A percentile compares a stretch with the other conserved stretches of the same genome.
These are phyloP conservation scores for Luffa aegyptiaca DNA, from an alignment of 306 rosid species.

Conservation along the genomic window DNA sequence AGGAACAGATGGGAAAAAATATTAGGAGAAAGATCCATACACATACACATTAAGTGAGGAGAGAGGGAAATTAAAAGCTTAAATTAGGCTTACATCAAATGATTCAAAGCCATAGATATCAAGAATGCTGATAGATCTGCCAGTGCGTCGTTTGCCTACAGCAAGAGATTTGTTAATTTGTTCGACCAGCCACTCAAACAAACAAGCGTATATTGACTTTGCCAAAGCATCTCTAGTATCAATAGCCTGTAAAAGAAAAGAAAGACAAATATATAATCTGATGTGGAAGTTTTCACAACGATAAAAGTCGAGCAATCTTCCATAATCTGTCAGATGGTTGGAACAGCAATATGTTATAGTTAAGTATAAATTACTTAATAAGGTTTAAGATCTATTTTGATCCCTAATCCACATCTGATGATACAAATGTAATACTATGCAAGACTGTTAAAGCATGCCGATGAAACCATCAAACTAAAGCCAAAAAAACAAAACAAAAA, in stretches of 20 bases:
- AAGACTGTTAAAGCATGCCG: neutral
- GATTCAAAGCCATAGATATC: slow-evolving; percentile 99
- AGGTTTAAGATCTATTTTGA: neutral
- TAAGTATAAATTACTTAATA: neutral
- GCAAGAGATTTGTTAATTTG: slow-evolving; percentile 97
- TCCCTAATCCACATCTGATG: neutral
- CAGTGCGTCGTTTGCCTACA: slow-evolving; percentile 91
- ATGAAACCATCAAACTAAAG: neutral
- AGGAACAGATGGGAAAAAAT: slow-evolving; percentile 3
- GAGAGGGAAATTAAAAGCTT: slow-evolving; percentile 9
- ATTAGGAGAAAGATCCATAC: slow-evolving; percentile 1
- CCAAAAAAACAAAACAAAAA: neutral
- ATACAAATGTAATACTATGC: neutral
- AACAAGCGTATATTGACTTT: slow-evolving; percentile 81
- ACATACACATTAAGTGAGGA: neutral
- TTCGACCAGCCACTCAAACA: slow-evolving; percentile 95
- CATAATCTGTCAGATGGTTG: neutral
- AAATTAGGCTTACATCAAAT: slow-evolving; percentile 63
- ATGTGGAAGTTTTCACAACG: neutral
- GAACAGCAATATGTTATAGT: neutral
- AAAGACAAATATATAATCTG: neutral
- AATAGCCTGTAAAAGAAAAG: slow-evolving; percentile 41
- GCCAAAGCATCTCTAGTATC: slow-evolving; percentile 99
- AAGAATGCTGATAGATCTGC: slow-evolving; percentile 97
- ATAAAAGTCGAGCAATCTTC: neutral